Conservation (phyloP, 441 rosid genomes). For the Brassica hybrid region DNA sequence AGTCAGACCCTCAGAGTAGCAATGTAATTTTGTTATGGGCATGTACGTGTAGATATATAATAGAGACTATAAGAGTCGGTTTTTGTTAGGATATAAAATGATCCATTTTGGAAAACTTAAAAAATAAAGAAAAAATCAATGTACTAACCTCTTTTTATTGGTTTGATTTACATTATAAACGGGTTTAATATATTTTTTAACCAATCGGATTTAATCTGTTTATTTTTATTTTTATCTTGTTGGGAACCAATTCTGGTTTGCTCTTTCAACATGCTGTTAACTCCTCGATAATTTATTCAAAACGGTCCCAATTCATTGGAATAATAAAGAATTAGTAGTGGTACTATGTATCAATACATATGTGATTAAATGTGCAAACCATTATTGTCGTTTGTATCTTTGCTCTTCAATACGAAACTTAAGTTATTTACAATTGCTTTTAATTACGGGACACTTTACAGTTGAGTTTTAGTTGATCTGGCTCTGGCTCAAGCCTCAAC, state of each 20-base stretch:
- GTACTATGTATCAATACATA: not conserved
- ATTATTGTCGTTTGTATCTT: not conserved
- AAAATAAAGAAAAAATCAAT: not conserved
- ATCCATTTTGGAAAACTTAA: not conserved
- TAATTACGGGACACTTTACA: not conserved
- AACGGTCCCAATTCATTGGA: conserved; percentile 32
- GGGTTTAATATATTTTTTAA: not conserved
- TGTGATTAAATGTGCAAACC: conserved; percentile 2
- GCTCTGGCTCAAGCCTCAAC: not conserved
- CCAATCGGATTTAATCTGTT: not conserved
- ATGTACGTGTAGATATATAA: not conserved
- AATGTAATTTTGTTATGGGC: not conserved
- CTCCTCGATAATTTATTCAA: conserved; percentile 8
- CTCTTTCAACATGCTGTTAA: not conserved
- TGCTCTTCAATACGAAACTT: not conserved
- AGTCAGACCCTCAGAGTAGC: too few relatives aligned
- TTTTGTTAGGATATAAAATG: not conserved
- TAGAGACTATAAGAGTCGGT: not conserved
- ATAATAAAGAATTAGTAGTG: conserved; percentile 16
- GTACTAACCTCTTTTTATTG: not conserved
- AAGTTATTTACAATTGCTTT: conserved; percentile 8
- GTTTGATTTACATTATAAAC: not conserved
- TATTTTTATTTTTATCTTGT: not conserved
- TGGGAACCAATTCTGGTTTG: not conserved
- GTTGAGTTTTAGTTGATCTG: conserved; percentile 2